phyloP scores from a whole-genome alignment of 805 yeast genomes.

The Schwanniomyces sp. region DNA sequence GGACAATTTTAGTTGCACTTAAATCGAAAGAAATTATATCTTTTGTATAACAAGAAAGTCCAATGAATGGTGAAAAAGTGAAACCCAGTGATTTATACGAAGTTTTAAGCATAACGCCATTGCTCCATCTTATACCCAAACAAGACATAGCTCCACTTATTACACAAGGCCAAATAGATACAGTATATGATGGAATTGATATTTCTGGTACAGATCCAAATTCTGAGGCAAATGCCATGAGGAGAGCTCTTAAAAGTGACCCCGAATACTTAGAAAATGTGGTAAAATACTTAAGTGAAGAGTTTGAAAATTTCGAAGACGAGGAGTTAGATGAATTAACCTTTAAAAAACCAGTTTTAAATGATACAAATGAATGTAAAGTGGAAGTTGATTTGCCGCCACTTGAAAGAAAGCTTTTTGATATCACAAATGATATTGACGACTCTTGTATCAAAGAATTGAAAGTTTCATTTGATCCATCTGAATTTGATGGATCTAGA shows the following conservation, averaged over 20 bases:
- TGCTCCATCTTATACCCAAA: slow-evolving; percentile 27
- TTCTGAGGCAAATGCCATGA: slow-evolving; percentile 5
- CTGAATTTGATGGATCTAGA: slow-evolving; percentile 12
- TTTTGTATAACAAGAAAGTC: neutral
- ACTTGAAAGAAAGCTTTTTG: slow-evolving; percentile 12
- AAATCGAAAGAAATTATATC: neutral
- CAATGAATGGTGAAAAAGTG: slow-evolving; percentile 3
- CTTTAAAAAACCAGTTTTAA: slow-evolving; percentile 33
- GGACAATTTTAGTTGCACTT: neutral
- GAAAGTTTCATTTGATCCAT: slow-evolving; percentile 6
- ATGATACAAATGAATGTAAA: neutral
- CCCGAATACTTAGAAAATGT: slow-evolving; percentile 10
- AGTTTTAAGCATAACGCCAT: slow-evolving; percentile 25
- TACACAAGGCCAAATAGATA: slow-evolving; percentile 9
- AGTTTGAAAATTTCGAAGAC: slow-evolving; percentile 19
- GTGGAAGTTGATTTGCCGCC: slow-evolving; percentile 9
- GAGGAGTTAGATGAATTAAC: slow-evolving; percentile 24
- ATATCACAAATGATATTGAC: slow-evolving; percentile 7
- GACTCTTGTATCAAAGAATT: slow-evolving; percentile 10
- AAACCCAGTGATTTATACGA: slow-evolving; percentile 19
- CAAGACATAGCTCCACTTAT: slow-evolving; percentile 20
- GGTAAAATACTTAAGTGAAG: slow-evolving; percentile 15
- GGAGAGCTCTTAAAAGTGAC: slow-evolving; percentile 10
- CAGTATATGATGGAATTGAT: slow-evolving; percentile 5
- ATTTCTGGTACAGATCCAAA: slow-evolving; percentile 3